Evolutionary conservation across 208 protist species (phyloP), one percentile per base, ranked within the genome.

Genomic region (Angomonas desouzai): DNA sequence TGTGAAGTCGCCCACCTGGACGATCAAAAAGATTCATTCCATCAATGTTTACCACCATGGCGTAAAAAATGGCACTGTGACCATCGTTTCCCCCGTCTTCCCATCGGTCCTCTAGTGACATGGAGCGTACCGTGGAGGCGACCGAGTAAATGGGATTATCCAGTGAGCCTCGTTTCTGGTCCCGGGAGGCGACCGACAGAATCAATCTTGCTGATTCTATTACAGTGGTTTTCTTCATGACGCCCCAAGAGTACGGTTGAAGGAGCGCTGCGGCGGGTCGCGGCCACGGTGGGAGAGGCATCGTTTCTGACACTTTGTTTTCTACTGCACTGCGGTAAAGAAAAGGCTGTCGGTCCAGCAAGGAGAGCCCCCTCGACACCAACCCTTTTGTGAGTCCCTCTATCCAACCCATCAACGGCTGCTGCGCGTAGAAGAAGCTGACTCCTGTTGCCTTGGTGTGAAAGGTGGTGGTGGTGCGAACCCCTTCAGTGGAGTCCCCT

Each of bases 331-430:
- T 40, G 23, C 48, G 33, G 33, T 67, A 64, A 6, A 75, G 53
- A 47, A 66, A 75, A 11, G 63, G 56, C 36, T 59, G 49, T 3
- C 70, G 62, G 3, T 59, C 36, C 2, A 49, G 34, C 1, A 75
- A 22, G 47, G 48, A 49, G 30, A 55, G 20, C 27, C 43, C 27
- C 40, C 72, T 72, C 10, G 55, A 62, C 34, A 86, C 56, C 20
- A 82, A 27, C 32, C 79, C 79, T 16, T 70, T 66, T 56, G 70
- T 72, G 43, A 47, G 23, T 18, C 71, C 18, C 29, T 86, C 79
- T 4, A 77, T 30, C 11, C 81, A 55, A 13, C 36, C 13, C 70
- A 72, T 68, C 53, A 82, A 29, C 22, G 75, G 55, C 34, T 60
- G 45, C 18, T 79, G 62, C 3, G 45, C 64, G 65, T 80, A 86